Evolutionary conservation across 805 yeast genomes (phyloP), one percentile per base, ranked within the genome.

Genomic region (Starmerella tilneyi): DNA sequence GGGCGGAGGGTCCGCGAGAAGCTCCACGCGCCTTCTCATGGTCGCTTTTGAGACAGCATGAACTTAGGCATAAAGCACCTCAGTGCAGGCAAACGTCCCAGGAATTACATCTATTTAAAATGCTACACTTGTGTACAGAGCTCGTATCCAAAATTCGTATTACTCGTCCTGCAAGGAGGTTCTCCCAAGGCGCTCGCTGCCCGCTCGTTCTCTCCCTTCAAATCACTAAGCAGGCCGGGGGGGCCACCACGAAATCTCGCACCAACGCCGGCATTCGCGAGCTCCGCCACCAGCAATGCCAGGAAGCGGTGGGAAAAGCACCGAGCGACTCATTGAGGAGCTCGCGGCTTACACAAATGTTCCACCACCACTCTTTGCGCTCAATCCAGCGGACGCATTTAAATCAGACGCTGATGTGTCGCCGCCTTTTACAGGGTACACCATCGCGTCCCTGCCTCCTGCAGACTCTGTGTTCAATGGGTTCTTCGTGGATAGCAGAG

Each of bases 311-410:
- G 50, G 50, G 23, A 47, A 47, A 21, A 43, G 50, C 40, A 49
- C 47, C 32, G 53, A 46, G 30, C 46, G 66, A 13, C 44, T 62
- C 9, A 47, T 61, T 9, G 64, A 60, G 35, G 65, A 63, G 51
- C 35, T 62, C 17, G 47, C 53, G 5, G 49, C 62, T 11, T 51
- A 34, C 44, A 43, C 46, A 5, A 50, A 54, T 5, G 55, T 49
- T 45, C n/a, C 8, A 28, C 27, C 46, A 19, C 42, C 48, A 20
- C 43, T 38, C 34, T 49, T 42, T 27, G 43, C 26, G 9, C 40
- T 41, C 26, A 12, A 24, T n/a, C 53, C 54, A 34, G 28, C 44
- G 17, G 53, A 50, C 29, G 48, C 23, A 21, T 43, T 26, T 27
- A 23, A 43, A 17, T 15, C 16, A 13, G 26, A 5, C 23, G 24